Evolutionary conservation across 805 yeast species (phyloP).

Genomic region (Candida railenensis): DNA sequence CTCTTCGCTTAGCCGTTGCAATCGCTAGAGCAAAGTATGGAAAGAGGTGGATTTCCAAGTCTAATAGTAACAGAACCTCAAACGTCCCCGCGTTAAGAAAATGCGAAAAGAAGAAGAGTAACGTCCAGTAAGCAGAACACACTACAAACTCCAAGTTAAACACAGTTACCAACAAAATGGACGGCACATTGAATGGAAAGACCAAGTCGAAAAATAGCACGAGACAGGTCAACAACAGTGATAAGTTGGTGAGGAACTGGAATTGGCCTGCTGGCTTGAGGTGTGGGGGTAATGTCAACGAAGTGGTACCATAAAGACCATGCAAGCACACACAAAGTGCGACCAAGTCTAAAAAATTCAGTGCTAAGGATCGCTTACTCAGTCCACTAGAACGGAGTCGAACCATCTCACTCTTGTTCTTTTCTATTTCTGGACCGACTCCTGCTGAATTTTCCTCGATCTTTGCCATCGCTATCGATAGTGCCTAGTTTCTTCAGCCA

Average conservation of each 20-base stretch:
- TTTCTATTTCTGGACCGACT: too few relatives aligned
- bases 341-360: neutral
- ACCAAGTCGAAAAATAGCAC: conserved; percentile 4
- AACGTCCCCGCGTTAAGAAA: conserved; percentile 15
- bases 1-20: conserved; percentile 4
- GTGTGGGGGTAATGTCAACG: conserved; percentile 17
- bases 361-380: too few relatives aligned
- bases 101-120: conserved; percentile 15
- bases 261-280: conserved; percentile 20
- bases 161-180: conserved; percentile 8
- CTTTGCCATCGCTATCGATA: too few relatives aligned
- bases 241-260: conserved; percentile 24
- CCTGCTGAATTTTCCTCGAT: too few relatives aligned
- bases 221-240: conserved; percentile 11
- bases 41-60: conserved; percentile 23
- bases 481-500: too few relatives aligned
- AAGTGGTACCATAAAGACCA: conserved; percentile 14
- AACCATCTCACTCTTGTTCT: too few relatives aligned
- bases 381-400: too few relatives aligned
- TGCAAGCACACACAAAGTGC: conserved; percentile 6
- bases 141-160: conserved; percentile 23
- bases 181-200: neutral
- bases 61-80: conserved; percentile 15
- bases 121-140: conserved; percentile 21
- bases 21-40: conserved; percentile 20